These are phyloP conservation scores for Aspergillus bertholletiae DNA, from an alignment of 495 filamentous ascomycete species.

Conservation along the genomic window DNA sequence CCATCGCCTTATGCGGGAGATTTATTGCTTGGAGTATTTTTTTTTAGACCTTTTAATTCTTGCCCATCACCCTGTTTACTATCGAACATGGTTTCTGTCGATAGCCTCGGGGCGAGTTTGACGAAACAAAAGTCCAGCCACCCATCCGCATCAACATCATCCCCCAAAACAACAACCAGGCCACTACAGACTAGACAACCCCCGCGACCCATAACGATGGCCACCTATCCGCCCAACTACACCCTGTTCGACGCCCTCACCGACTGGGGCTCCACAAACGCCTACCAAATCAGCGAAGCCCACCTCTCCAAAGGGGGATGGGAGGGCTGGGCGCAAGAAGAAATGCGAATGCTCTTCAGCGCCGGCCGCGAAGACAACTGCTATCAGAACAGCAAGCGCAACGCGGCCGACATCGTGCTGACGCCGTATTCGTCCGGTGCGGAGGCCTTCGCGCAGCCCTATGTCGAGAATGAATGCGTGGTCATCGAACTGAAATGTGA, in stretches of 20 bases:
- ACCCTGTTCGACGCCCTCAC: neutral
- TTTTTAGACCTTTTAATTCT: too few relatives aligned
- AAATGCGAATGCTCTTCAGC: neutral
- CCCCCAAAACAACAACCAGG: too few relatives aligned
- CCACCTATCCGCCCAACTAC: neutral
- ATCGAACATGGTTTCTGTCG: too few relatives aligned
- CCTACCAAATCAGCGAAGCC: neutral
- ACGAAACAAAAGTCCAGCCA: too few relatives aligned
- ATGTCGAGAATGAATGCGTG: neutral
- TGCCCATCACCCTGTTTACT: too few relatives aligned
- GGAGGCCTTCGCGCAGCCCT: neutral
- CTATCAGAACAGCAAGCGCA: neutral
- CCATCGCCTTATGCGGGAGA: too few relatives aligned
- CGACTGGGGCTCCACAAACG: neutral
- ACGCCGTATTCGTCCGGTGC: neutral
- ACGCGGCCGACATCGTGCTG: neutral
- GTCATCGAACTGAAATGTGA: neutral
- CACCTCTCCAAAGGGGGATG: neutral
- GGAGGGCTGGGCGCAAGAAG: neutral
- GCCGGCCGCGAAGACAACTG: constrained; percentile 1
- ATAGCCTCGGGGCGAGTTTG: too few relatives aligned
- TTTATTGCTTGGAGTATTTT: too few relatives aligned
- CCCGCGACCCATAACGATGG: neutral
- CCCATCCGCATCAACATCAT: too few relatives aligned
- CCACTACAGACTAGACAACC: too few relatives aligned